Evolutionary conservation across 2,329 filamentous ascomycete species (phyloP).

Genomic region (Fusarium pilosicola): DNA sequence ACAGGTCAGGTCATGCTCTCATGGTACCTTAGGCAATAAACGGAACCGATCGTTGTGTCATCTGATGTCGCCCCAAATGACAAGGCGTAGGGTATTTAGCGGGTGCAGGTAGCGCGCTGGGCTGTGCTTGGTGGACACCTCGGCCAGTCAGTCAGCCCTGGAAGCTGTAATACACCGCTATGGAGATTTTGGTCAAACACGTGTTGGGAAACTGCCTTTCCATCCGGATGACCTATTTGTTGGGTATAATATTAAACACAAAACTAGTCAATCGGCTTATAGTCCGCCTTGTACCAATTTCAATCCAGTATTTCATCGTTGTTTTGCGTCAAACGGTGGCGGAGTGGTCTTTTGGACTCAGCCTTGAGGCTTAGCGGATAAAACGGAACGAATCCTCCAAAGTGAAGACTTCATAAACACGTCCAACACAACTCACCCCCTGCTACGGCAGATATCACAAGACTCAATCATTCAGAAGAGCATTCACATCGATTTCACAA

Average conservation of each 20-base stretch:
- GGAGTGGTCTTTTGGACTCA: neutral
- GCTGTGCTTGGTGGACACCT: neutral
- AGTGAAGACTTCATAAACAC: neutral
- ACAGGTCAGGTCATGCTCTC: neutral
- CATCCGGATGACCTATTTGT: accelerated
- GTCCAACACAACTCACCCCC: neutral
- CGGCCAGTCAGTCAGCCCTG: neutral
- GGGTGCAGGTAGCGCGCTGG: neutral
- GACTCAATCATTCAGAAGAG: accelerated
- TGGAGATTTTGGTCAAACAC: neutral
- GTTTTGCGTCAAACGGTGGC: neutral
- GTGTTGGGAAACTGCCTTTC: no score
- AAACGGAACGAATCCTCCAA: neutral
- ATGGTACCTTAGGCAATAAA: neutral
- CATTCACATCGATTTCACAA: neutral
- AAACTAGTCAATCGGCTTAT: accelerated
- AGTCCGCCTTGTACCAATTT: accelerated
- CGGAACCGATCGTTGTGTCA: neutral
- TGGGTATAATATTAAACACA: accelerated
- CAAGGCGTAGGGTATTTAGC: neutral
- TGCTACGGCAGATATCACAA: accelerated
- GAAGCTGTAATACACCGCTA: neutral
- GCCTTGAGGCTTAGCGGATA: neutral
- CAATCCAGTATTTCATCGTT: accelerated
- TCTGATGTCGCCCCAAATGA: neutral